These are phyloP conservation scores for Aureobasidium melanogenum DNA, from an alignment of 2,329 filamentous ascomycete species.

Conservation along the genomic window DNA sequence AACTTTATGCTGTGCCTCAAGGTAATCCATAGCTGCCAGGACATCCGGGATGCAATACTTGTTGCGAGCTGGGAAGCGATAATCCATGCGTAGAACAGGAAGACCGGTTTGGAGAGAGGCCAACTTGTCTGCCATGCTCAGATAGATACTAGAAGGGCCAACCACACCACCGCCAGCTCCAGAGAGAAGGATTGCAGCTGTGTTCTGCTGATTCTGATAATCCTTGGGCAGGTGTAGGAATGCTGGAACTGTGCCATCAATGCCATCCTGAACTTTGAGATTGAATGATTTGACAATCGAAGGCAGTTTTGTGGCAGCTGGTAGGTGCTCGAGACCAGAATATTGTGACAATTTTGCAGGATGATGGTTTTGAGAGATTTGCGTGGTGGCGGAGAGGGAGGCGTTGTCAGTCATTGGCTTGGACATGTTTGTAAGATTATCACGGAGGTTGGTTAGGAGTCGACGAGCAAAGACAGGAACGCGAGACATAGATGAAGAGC, in stretches of 20 bases:
- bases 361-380: background rate
- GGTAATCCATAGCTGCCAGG: slow-evolving; percentile 28
- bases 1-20: slow-evolving; percentile 24
- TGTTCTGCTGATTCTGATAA: slow-evolving; percentile 23
- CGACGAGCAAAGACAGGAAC: background rate
- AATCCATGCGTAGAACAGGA: slow-evolving; percentile 34
- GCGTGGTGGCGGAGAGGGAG: slow-evolving; percentile 11
- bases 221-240: slow-evolving; percentile 17
- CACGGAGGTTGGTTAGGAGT: background rate
- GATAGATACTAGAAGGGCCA: slow-evolving; percentile 34
- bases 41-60: slow-evolving; percentile 31
- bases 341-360: slow-evolving; percentile 13
- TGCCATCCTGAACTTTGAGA: slow-evolving; percentile 17
- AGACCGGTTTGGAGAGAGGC: slow-evolving; percentile 29
- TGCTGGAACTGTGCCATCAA: slow-evolving; percentile 15
- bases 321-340: slow-evolving; percentile 13
- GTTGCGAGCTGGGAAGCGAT: slow-evolving; percentile 29
- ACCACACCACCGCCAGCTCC: slow-evolving; percentile 32
- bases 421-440: slow-evolving; percentile 7
- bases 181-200: slow-evolving; percentile 32
- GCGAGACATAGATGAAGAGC: background rate
- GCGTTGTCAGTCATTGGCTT: background rate
- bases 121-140: slow-evolving; percentile 34
- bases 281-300: slow-evolving; percentile 12
- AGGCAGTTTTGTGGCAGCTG: background rate